These are phyloP conservation scores for Eucalyptus decipiens DNA, from an alignment of 345 rosid species.

Conservation along the genomic window DNA sequence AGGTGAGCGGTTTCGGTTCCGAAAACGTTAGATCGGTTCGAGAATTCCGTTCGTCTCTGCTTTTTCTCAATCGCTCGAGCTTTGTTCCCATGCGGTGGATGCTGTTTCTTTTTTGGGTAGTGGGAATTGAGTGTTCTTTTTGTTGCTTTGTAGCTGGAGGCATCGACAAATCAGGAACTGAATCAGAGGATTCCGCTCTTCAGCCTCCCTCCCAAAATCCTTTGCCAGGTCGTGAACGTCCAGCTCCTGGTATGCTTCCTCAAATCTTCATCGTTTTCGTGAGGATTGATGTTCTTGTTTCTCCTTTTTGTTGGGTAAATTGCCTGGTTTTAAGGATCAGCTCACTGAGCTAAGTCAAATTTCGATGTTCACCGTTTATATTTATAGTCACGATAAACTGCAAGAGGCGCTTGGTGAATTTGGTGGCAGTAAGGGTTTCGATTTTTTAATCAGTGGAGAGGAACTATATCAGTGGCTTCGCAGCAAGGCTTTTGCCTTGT, in stretches of 20 bases:
- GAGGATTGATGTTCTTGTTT: neutral
- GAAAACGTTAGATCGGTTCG: neutral
- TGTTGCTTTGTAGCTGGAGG: conserved; percentile 53
- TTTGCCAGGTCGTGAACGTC: conserved; percentile 66
- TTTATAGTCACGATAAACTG: neutral
- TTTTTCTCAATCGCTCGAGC: neutral
- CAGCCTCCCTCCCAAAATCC: conserved; percentile 67
- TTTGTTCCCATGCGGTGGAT: conserved; percentile 30
- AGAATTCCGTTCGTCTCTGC: neutral
- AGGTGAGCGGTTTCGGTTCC: conserved; percentile 17
- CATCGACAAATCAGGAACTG: conserved; percentile 70
- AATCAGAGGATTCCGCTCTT: conserved; percentile 64
- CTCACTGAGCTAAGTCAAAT: neutral
- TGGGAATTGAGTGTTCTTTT: neutral
- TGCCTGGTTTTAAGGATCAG: neutral
- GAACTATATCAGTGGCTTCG: neutral
- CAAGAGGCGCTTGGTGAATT: neutral
- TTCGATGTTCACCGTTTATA: neutral
- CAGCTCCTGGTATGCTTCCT: conserved; percentile 44
- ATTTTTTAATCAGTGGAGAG: neutral
- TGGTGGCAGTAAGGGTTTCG: neutral
- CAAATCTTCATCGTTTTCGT: neutral
- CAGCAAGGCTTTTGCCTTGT: neutral
- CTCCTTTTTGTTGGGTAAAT: neutral
- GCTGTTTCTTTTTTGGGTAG: conserved; percentile 6